Evolutionary conservation across 257 asterid species (phyloP).

Genomic region (Plantago elongata): DNA sequence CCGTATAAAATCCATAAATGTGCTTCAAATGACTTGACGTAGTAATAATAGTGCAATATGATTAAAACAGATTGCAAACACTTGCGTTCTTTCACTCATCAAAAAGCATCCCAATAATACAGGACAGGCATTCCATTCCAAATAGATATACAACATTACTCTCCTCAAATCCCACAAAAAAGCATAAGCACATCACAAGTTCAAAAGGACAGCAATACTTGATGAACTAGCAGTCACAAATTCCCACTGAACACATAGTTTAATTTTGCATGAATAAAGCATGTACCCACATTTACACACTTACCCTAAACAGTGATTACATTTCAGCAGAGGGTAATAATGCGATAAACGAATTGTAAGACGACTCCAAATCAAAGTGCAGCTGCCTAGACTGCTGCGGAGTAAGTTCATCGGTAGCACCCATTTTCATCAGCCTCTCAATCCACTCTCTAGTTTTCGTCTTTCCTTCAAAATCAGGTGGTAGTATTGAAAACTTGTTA

Average conservation of each 20-base stretch:
- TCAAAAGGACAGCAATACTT: slow-evolving; percentile 16
- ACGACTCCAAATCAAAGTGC: slow-evolving; percentile 81
- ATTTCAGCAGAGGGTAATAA: slow-evolving; percentile 74
- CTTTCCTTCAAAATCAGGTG: slow-evolving; percentile 92
- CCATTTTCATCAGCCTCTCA: slow-evolving; percentile 76
- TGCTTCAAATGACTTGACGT: too few relatives aligned
- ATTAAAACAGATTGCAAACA: background rate
- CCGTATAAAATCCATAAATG: background rate
- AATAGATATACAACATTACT: slow-evolving; percentile 9
- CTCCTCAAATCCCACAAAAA: slow-evolving; percentile 12
- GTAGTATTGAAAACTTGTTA: slow-evolving; percentile 69
- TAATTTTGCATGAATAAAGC: slow-evolving; percentile 16
- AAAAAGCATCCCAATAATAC: background rate
- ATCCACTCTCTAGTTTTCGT: slow-evolving; percentile 95
- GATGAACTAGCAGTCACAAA: slow-evolving; percentile 4
- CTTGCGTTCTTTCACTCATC: slow-evolving; percentile 17
- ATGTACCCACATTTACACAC: slow-evolving; percentile 33
- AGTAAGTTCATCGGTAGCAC: slow-evolving; percentile 89
- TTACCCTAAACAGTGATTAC: slow-evolving; percentile 28
- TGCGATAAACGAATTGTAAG: slow-evolving; percentile 96
- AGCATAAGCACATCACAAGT: slow-evolving; percentile 14
- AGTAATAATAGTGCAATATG: background rate
- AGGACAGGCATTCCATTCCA: slow-evolving; percentile 11
- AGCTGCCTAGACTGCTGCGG: slow-evolving; percentile 99
- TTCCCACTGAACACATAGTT: slow-evolving; percentile 22